These are phyloP conservation scores for Pulicaria dysenterica DNA, from an alignment of 129 eudicot genomes.

Conservation along the genomic window DNA sequence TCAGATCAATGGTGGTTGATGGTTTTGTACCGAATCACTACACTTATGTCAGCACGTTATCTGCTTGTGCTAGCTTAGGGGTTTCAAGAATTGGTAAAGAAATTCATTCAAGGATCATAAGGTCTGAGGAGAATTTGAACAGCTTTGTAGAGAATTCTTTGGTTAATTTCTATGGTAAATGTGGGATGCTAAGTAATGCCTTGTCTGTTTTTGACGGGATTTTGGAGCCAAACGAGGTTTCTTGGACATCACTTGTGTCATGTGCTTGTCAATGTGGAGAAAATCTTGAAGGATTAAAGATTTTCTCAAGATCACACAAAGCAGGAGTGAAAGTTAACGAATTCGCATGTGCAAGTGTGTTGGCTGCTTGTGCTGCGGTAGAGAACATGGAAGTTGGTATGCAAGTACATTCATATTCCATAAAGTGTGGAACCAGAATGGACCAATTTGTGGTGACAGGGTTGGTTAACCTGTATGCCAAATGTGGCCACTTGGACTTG, in stretches of 20 bases:
- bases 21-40: constrained; percentile 61
- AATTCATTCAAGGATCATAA: constrained; percentile 52
- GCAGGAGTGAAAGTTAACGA: constrained; percentile 57
- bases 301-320: constrained; percentile 49
- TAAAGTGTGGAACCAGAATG: constrained; percentile 52
- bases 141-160: constrained; percentile 60
- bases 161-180: constrained; percentile 77
- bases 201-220: constrained; percentile 51
- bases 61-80: constrained; percentile 48
- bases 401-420: constrained; percentile 55
- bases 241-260: constrained; percentile 60
- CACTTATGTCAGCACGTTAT: constrained; percentile 60
- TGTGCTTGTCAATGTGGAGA: constrained; percentile 61
- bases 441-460: constrained; percentile 72
- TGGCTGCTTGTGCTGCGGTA: constrained; percentile 65
- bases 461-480: constrained; percentile 63
- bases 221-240: constrained; percentile 53
- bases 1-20: constrained; percentile 50
- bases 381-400: constrained; percentile 45
- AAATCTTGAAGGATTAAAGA: constrained; percentile 46
- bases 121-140: constrained; percentile 39
- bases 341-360: constrained; percentile 45
- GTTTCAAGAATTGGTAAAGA: constrained; percentile 56
- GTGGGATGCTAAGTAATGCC: constrained; percentile 57
- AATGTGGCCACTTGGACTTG: constrained; percentile 52